These are phyloP conservation scores for Leccinum griseonigrum DNA, from an alignment of 1,284 basidiomycete genomes.

Conservation along the genomic window DNA sequence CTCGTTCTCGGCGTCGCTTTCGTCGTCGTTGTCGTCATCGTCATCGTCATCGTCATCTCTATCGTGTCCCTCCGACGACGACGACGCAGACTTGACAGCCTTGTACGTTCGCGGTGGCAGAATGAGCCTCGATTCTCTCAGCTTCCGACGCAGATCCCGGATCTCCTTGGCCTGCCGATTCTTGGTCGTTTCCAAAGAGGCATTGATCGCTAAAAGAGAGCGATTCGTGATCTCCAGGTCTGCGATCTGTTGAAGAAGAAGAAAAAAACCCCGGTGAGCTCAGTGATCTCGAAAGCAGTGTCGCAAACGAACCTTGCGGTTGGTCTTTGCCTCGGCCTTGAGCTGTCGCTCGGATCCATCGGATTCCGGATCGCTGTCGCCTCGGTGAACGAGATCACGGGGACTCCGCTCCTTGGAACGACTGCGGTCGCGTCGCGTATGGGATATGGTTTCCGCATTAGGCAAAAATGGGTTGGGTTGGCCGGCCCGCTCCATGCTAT, in stretches of 20 bases:
- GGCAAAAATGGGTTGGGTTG: constrained; percentile 8
- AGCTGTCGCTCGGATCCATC: constrained; percentile 52
- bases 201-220: constrained; percentile 75
- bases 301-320: constrained; percentile 59
- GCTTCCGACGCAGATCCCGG: constrained; percentile 67
- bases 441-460: constrained; percentile 7
- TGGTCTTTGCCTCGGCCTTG: constrained; percentile 69
- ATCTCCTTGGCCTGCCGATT: constrained; percentile 79
- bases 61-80: constrained; percentile 38
- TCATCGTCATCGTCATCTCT: constrained; percentile 37
- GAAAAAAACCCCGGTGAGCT: neutral
- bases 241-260: constrained; percentile 54
- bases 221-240: constrained; percentile 82
- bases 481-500: constrained; percentile 13
- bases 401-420: constrained; percentile 20
- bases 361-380: constrained; percentile 32
- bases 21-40: constrained; percentile 26
- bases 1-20: constrained; percentile 38
- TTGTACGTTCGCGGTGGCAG: constrained; percentile 65
- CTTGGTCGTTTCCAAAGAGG: constrained; percentile 69
- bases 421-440: constrained; percentile 20
- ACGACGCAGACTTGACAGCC: constrained; percentile 44
- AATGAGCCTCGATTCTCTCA: constrained; percentile 73
- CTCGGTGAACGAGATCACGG: constrained; percentile 12
- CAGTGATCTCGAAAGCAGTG: constrained; percentile 1